Evolutionary conservation across 1,139 yeast genomes (phyloP).

Genomic region (Fermentozyma sake): DNA sequence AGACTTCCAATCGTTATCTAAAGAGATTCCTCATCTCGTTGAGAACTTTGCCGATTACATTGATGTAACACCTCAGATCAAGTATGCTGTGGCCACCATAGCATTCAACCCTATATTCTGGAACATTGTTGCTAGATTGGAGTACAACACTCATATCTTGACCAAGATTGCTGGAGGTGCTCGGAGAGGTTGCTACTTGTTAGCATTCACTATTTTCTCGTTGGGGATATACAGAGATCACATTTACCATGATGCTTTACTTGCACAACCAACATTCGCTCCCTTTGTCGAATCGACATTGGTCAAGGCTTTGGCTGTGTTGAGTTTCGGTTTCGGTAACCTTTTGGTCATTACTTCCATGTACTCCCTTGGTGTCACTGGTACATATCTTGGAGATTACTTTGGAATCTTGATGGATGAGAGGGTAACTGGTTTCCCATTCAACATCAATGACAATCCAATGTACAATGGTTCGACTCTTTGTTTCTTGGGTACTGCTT

Average conservation of each 20-base stretch:
- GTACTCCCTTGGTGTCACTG: slow-evolving; percentile 94
- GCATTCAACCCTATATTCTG: slow-evolving; percentile 93
- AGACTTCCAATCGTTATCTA: slow-evolving; percentile 7
- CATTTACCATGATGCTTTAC: slow-evolving; percentile 60
- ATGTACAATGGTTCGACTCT: slow-evolving; percentile 94
- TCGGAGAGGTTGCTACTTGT: slow-evolving; percentile 71
- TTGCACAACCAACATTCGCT: slow-evolving; percentile 51
- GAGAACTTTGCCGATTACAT: slow-evolving; percentile 21
- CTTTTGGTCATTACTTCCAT: slow-evolving; percentile 76
- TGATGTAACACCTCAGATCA: slow-evolving; percentile 19
- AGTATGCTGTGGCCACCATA: slow-evolving; percentile 51
- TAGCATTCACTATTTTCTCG: slow-evolving; percentile 78
- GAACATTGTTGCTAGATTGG: slow-evolving; percentile 87
- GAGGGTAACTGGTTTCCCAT: slow-evolving; percentile 92
- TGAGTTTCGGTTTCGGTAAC: slow-evolving; percentile 62
- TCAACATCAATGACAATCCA: slow-evolving; percentile 85
- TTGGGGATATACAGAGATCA: slow-evolving; percentile 81
- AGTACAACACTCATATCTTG: slow-evolving; percentile 68
- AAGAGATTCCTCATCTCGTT: slow-evolving; percentile 9
- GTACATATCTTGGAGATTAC: slow-evolving; percentile 95
- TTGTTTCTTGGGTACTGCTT: slow-evolving; percentile 85
- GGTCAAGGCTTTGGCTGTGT: slow-evolving; percentile 31
- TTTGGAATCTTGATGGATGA: slow-evolving; percentile 92
- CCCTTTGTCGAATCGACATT: slow-evolving; percentile 35
- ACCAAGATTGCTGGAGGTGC: slow-evolving; percentile 75